These are phyloP conservation scores for Ilex paraguariensis DNA, from an alignment of 305 asterid species.

Conservation along the genomic window DNA sequence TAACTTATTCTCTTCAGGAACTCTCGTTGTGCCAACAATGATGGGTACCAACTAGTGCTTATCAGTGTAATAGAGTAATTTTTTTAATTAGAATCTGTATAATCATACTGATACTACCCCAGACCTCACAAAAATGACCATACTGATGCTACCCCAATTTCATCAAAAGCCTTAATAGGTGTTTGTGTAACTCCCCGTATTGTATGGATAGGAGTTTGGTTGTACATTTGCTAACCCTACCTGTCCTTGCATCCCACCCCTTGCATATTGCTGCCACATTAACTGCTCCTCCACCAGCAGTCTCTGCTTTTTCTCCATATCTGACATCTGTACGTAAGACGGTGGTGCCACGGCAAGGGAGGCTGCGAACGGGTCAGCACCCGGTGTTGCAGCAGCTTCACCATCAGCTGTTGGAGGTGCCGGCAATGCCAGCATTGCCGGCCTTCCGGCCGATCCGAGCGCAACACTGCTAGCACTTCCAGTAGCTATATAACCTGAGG, in stretches of 20 bases:
- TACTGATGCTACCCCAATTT: neutral
- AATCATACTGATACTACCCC: too few species aligned
- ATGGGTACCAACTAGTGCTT: too few species aligned
- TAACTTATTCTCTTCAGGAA: too few species aligned
- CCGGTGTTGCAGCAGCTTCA: conserved; percentile 5
- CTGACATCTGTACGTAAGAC: conserved; percentile 86
- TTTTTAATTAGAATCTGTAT: too few species aligned
- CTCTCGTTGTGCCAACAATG: too few species aligned
- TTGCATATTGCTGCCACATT: conserved; percentile 82
- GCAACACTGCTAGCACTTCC: conserved; percentile 91
- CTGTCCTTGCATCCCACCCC: conserved; percentile 85
- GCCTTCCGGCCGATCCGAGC: conserved; percentile 77
- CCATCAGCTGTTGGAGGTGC: conserved; percentile 59
- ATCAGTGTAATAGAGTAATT: too few species aligned
- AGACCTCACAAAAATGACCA: too few species aligned
- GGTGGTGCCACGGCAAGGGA: conserved; percentile 74
- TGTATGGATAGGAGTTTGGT: conserved; percentile 6
- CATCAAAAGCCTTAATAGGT: neutral
- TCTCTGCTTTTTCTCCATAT: conserved; percentile 80
- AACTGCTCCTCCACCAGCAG: conserved; percentile 65
- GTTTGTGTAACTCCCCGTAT: conserved; percentile 10
- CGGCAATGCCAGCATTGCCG: conserved; percentile 74
- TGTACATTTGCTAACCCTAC: conserved; percentile 25
- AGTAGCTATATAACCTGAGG: conserved; percentile 58
- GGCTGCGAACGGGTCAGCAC: conserved; percentile 68